A percentile compares a stretch with the other conserved stretches of the same genome.
These are phyloP conservation scores for Zanthoxylum bungeanum DNA, from an alignment of 345 rosid genomes.

Conservation along the genomic window DNA sequence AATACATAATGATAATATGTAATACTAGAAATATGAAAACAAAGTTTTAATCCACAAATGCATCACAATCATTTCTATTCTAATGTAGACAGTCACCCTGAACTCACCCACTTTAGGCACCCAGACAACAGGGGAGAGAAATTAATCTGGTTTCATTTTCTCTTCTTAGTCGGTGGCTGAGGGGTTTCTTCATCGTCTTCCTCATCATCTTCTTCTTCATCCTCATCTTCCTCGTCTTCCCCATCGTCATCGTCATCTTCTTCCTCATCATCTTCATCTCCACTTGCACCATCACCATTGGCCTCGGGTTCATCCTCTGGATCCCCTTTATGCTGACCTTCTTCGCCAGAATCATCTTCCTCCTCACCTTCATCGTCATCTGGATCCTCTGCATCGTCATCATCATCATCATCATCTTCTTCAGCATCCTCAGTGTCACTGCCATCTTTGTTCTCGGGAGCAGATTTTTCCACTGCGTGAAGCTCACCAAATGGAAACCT, in stretches of 20 bases:
- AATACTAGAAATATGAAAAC: constrained; percentile 20
- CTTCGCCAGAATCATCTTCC: constrained; percentile 36
- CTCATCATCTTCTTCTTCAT: constrained; percentile 33
- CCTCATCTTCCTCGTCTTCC: constrained; percentile 18
- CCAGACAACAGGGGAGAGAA: background rate
- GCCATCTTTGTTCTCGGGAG: constrained; percentile 41
- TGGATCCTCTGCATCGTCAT: constrained; percentile 32
- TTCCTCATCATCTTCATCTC: constrained; percentile 40
- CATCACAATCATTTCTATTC: constrained; percentile 11
- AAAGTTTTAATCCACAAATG: constrained; percentile 8
- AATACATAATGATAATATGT: too few relatives aligned
- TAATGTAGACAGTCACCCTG: constrained; percentile 11
- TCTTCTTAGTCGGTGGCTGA: constrained; percentile 61
- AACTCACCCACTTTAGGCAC: constrained; percentile 13
- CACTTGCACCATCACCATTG: constrained; percentile 41
- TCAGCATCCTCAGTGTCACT: constrained; percentile 56
- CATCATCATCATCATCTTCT: constrained; percentile 36
- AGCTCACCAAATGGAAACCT: constrained; percentile 45
- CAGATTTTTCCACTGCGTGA: constrained; percentile 32
- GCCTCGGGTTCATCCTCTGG: constrained; percentile 46
- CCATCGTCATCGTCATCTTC: constrained; percentile 30
- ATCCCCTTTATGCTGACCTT: constrained; percentile 35
- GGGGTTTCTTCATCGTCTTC: constrained; percentile 45
- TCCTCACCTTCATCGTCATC: constrained; percentile 44
- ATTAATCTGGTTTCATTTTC: constrained; percentile 35